Base-by-base conservation (phyloP, 2,329 filamentous ascomycete genomes). In the Fusarium tjaetaba region DNA sequence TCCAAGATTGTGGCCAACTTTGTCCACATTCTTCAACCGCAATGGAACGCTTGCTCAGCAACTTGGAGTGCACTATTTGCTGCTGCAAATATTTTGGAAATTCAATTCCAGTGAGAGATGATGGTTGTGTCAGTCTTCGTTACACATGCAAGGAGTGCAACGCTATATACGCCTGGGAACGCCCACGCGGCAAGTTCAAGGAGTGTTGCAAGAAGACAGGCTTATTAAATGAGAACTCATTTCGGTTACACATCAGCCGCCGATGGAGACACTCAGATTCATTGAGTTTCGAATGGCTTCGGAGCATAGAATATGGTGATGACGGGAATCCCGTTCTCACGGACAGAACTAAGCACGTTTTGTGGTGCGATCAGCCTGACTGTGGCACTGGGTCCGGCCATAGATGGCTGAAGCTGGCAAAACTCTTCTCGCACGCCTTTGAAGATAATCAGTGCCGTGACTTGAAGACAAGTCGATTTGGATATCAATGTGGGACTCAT, bases 331-430 rank as follows among this genome's bases (percentile, higher is more conserved):
- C 53, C 3, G 24, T 70, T 18, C 26, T 63, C 15, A 43, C 43
- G 20, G 32, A 60, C 2, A 48, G 20, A 18, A 64, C 58, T 0
- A 62, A 46, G 38, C 38, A 55, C 16, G n/a, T 70, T 13, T 52
- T 68, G 2, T 68, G 53, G 67, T 70, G 64, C 6, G 52, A 63
- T 24, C 52, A 38, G 7, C 38, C 53, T 11, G 58, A 4, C 24
- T 70, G 67, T 39, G 30, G 26, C 2, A 70, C 67, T 38, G 58
- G 67, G 20, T 16, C 46, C 10, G 41, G 57, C 26, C 16, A n/a
- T 24, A 42, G 58, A 34, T 63, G 67, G 64, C 11, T 64, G 16
- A 68, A 49, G 16, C 43, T 68, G 42, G 30, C 16, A 11, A 38
- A 24, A 4, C n/a, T 58, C 24, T 45, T 36, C 16, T 58, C 28